Percentiles rank a stretch among this genome's conserved stretches.
phyloP scores from a whole-genome alignment of 2,329 filamentous ascomycete species.

The Neonectria punicea region DNA sequence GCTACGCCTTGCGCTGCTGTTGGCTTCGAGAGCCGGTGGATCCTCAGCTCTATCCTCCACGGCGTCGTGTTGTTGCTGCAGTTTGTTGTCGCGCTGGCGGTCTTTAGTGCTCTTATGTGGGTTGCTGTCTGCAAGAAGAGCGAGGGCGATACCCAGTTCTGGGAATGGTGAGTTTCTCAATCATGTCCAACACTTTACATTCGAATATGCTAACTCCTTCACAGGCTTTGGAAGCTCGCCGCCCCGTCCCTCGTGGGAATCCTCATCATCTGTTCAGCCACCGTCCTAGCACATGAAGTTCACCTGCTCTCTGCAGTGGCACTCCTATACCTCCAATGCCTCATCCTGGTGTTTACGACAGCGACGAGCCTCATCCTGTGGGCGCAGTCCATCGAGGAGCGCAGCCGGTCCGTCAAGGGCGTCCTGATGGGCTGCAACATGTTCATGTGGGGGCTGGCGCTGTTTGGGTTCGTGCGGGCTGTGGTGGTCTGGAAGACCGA shows the following conservation, averaged over 20 bases:
- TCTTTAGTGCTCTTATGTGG: conserved; percentile 43
- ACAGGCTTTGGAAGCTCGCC: conserved; percentile 43
- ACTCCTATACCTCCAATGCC: conserved; percentile 43
- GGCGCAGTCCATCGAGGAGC: conserved; percentile 37
- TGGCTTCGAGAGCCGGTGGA: conserved; percentile 25
- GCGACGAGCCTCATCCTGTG: conserved; percentile 33
- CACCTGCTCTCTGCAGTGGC: conserved; percentile 40
- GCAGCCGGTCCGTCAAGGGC: conserved; percentile 38
- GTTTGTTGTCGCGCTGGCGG: conserved; percentile 35
- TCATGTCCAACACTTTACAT: accelerated
- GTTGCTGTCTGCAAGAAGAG: conserved; percentile 41
- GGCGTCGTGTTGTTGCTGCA: conserved; percentile 43
- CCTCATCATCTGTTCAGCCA: conserved; percentile 36
- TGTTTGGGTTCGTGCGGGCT: conserved; percentile 44
- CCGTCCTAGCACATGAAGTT: conserved; percentile 42
- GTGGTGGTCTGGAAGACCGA: conserved; percentile 44
- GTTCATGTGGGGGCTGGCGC: conserved; percentile 42
- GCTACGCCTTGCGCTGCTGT: conserved; percentile 15
- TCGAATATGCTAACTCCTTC: neutral
- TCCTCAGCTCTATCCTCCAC: conserved; percentile 39
- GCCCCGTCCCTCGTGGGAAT: conserved; percentile 32
- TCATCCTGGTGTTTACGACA: conserved; percentile 39
- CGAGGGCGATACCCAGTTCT: conserved; percentile 37
- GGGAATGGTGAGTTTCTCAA: conserved; percentile 36
- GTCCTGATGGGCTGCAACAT: conserved; percentile 42